Conservation (phyloP, 1,284 basidiomycete species). For the Sporisorium scitamineum region DNA sequence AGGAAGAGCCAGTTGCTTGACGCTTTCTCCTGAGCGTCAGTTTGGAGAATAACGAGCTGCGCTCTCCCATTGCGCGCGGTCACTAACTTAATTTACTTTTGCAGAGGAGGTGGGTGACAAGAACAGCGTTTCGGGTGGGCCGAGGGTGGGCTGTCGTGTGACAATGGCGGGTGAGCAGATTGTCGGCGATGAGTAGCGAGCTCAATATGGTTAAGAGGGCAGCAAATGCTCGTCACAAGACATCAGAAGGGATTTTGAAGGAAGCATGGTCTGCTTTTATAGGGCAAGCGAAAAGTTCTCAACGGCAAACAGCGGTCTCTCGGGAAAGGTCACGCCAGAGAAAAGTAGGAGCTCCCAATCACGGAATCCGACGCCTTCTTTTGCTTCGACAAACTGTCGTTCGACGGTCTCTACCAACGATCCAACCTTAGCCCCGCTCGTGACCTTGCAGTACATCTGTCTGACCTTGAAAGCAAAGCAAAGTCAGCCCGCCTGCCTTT, state of each 20-base stretch:
- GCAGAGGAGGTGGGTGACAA: neutral
- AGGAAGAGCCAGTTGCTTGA: constrained; percentile 9
- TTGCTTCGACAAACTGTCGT: neutral
- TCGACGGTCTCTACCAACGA: neutral
- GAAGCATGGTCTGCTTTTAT: neutral
- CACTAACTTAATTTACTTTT: too few relatives aligned
- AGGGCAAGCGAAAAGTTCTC: neutral
- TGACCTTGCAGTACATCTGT: neutral
- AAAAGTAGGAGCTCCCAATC: too few relatives aligned
- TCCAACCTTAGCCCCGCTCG: neutral
- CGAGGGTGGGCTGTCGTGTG: neutral
- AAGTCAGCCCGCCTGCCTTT: neutral
- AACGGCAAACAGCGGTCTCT: too few relatives aligned
- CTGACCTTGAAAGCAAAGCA: neutral
- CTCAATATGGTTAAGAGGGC: neutral
- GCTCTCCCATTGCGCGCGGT: constrained; percentile 23
- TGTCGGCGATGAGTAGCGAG: neutral
- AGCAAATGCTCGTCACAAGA: neutral
- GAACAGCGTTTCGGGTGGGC: neutral
- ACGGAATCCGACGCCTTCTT: too few relatives aligned
- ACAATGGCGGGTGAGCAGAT: neutral
- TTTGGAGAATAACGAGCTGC: constrained; percentile 33
- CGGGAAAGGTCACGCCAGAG: too few relatives aligned
- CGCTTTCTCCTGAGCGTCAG: constrained; percentile 28
- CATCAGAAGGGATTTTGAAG: neutral